Base-by-base conservation (phyloP, 768 basidiomycete species). In the Phanerochaete sordida region DNA sequence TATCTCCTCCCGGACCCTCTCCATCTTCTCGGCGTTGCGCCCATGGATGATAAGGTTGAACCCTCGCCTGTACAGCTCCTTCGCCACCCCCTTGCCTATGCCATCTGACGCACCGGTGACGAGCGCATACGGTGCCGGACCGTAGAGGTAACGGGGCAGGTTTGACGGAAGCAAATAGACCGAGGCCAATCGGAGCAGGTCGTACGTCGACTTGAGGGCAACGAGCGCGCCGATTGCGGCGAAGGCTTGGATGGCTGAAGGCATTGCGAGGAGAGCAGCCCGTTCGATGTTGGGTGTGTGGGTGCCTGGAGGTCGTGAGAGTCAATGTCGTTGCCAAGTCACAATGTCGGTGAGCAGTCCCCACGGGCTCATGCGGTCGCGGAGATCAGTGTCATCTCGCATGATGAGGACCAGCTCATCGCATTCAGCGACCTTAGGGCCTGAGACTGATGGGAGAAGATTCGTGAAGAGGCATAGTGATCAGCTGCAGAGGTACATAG, bases 11-110 rank as follows among this genome's bases (percentile, higher is more conserved):
- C 57, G 58, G 27, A 66, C 66, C 35, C 60, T 64, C 57, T 59
- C 51, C 63, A 69, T 61, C 61, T 70, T 70, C 53, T 62, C 59
- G 57, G 65, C 65, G 53, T 65, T 68, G 6, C 70, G 62, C 15
- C 68, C 70, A 46, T 72, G 70, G 8, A 72, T 43, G 59, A 72
- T 64, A 39, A 72, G 56, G 53, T 64, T 72, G 66, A 72, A 72
- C 26, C 70, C 70, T 21, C 56, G 46, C n/a, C 37, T 53, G 57
- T 68, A 68, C n/a, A 72, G 64, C 62, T 72, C 66, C 13, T 56
- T 56, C 7, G 69, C 66, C 5, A 65, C 46, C 1, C 64, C 65
- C 54, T 69, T 70, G 21, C 70, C 70, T 5, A 72, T 72, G 21
- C 70, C 70, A 53, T 72, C 70, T 6, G 68, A 59, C 0, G 70